These are phyloP conservation scores for Scenedesmus sp. DNA, from an alignment of 163 green algal genomes.

Conservation along the genomic window DNA sequence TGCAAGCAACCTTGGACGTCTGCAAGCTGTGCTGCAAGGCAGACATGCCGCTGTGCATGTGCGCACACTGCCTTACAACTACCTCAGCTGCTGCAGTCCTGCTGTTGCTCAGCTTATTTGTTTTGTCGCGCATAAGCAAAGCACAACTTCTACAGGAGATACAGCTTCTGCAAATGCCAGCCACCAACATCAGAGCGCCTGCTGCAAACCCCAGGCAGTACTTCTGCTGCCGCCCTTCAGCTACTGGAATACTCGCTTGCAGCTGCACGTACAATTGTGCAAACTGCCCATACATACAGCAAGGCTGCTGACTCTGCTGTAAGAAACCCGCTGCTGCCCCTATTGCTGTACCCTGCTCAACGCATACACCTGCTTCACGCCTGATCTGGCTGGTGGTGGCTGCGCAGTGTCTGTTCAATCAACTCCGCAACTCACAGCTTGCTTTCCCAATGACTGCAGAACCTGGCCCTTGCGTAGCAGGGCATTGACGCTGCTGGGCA, in stretches of 20 bases:
- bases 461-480: conserved; percentile 76
- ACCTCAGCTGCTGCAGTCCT: not conserved
- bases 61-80: not conserved
- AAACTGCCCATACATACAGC: too few relatives aligned
- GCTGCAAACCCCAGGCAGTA: not conserved
- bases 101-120: not conserved
- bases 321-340: not conserved
- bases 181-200: not conserved
- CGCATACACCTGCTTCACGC: not conserved
- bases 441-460: conserved; percentile 64
- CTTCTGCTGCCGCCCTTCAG: too few relatives aligned
- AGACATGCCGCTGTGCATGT: not conserved
- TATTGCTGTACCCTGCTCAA: not conserved
- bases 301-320: too few relatives aligned
- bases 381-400: not conserved
- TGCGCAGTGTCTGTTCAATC: not conserved
- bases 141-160: not conserved
- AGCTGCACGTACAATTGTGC: not conserved
- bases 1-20: conserved; percentile 12
- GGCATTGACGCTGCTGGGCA: conserved; percentile 54
- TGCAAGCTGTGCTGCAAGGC: not conserved
- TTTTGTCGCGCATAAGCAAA: not conserved
- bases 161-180: not conserved
- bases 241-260: not conserved
- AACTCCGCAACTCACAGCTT: conserved; percentile 18